Evolutionary conservation across 805 yeast genomes (phyloP), one percentile per base, ranked within the genome.

Genomic region (Saturnispora ahearnii): DNA sequence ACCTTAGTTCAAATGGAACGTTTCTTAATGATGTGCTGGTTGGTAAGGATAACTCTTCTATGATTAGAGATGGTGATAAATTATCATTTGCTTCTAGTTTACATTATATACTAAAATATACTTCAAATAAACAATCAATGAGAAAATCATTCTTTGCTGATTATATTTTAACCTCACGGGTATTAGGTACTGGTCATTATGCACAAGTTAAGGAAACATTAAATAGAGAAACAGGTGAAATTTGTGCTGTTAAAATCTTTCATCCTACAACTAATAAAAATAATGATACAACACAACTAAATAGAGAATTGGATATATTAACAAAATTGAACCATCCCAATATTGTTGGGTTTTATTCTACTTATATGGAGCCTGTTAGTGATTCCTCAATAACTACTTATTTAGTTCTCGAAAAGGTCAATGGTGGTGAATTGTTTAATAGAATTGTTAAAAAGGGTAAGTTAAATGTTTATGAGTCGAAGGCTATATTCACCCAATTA

Each of bases 161-260:
- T 50, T 78, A 77, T 56, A 68, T 75, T 6, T 52, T 78, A 18
- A 49, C 54, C 10, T 87, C 86, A 0, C 72, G 70, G 49, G 78
- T 81, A 54, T 64, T 85, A 22, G 93, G 93, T 0, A 67, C 83
- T 4, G 93, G 93, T 0, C 91, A 85, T 64, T 85, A 85, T 59
- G 91, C 93, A 0, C 79, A 79, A n/a, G 93, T 85, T 3, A 82
- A 79, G 59, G 86, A 82, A 55, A 87, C 87, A 2, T 69, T 71
- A 7, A 73, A 77, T 53, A 75, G 80, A 55, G 62, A 65, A 7
- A 73, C 81, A 0, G 87, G 88, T 0, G 73, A 74, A 45, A 65
- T 73, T 2, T 84, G 79, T 44, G 93, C 91, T 0, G 87, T 85
- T 4, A 85, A 85, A 59, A 80, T 85, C 8, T 85, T 85, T 63